These are phyloP conservation scores for Fraxinus velutina DNA, from an alignment of 305 asterid species.

Conservation along the genomic window DNA sequence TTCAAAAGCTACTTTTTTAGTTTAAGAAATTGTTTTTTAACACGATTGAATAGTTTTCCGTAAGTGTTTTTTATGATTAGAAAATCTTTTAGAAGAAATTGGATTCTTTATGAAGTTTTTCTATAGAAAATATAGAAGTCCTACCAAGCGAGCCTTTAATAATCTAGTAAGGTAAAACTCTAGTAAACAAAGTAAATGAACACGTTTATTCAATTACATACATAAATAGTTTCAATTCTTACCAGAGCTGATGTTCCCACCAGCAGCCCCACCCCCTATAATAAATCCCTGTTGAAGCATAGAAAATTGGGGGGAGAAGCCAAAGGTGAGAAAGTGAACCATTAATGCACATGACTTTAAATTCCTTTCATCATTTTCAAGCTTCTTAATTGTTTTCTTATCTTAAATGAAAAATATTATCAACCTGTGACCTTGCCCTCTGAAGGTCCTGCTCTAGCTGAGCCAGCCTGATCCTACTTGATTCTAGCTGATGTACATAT, in stretches of 20 bases:
- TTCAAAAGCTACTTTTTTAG: no score
- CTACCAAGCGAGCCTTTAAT: no score
- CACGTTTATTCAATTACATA: background rate
- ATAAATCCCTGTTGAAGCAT: conserved; percentile 62
- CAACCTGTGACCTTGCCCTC: conserved; percentile 85
- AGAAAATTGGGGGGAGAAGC: conserved; percentile 7
- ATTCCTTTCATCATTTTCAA: background rate
- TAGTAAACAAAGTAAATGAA: background rate
- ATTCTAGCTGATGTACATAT: conserved; percentile 89
- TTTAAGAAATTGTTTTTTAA: no score
- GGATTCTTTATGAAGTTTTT: no score
- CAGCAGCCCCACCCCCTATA: conserved; percentile 71
- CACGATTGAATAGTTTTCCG: no score
- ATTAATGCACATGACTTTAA: conserved; percentile 14
- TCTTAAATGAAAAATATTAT: background rate
- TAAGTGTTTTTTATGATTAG: no score
- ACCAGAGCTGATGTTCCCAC: conserved; percentile 81
- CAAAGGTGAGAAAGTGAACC: background rate
- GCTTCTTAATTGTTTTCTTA: background rate
- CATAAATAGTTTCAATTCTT: conserved; percentile 10
- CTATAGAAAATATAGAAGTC: no score
- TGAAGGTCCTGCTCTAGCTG: conserved; percentile 93
- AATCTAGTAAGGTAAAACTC: background rate
- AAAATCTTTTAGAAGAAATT: no score
- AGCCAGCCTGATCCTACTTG: conserved; percentile 82